Percentiles rank a stretch among this genome's conserved stretches.
These are phyloP conservation scores for Delonix regia DNA, from an alignment of 306 rosid genomes.

Conservation along the genomic window DNA sequence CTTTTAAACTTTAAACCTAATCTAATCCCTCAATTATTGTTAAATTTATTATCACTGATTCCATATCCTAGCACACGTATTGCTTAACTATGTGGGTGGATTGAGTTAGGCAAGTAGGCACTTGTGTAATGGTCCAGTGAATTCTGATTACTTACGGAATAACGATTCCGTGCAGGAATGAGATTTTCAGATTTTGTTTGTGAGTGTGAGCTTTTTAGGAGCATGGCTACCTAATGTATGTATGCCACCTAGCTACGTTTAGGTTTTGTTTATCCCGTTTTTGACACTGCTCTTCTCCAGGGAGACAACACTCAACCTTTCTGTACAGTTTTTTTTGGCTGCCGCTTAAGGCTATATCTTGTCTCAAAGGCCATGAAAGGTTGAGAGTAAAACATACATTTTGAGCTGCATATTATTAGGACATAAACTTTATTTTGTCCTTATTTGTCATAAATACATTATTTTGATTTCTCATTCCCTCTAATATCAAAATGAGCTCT, in stretches of 20 bases:
- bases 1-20: not conserved
- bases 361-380: not conserved
- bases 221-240: not conserved
- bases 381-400: no score
- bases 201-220: not conserved
- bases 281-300: slow-evolving; percentile 23
- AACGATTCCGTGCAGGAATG: slow-evolving; percentile 31
- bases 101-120: slow-evolving; percentile 36
- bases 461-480: no score
- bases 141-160: slow-evolving; percentile 21
- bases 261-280: slow-evolving; percentile 29
- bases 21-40: slow-evolving; percentile 29
- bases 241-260: slow-evolving; percentile 1
- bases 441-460: no score
- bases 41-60: not conserved
- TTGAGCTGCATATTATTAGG: no score
- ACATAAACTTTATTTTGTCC: no score
- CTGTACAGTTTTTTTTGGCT: not conserved
- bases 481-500: no score
- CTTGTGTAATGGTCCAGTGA: not conserved
- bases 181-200: slow-evolving; percentile 17
- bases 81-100: not conserved
- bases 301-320: slow-evolving; percentile 51
- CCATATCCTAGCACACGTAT: not conserved
- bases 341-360: not conserved